Evolutionary conservation across 768 basidiomycete species (phyloP).

Genomic region (Termitomyces sp.): DNA sequence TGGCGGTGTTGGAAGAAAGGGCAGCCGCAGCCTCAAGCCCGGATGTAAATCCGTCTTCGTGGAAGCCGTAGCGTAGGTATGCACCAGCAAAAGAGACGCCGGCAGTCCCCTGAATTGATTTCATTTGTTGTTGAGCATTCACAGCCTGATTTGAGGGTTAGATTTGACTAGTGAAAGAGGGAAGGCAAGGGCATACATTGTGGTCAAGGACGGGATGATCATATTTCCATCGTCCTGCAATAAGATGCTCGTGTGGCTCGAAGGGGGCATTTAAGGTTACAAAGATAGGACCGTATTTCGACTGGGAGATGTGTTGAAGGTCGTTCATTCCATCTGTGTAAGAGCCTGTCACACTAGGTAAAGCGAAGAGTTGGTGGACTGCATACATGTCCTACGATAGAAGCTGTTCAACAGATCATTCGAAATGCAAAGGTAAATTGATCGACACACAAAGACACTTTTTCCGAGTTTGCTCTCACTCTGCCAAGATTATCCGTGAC

Average conservation of each 20-base stretch:
- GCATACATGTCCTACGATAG: conserved; percentile 36
- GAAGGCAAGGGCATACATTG: conserved; percentile 26
- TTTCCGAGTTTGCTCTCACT: conserved; percentile 35
- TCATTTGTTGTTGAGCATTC: conserved; percentile 45
- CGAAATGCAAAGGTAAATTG: background rate
- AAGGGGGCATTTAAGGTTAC: conserved; percentile 73
- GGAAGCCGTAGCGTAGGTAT: conserved; percentile 74
- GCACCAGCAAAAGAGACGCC: conserved; percentile 65
- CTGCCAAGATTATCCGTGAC: conserved; percentile 23
- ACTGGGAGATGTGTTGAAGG: conserved; percentile 58
- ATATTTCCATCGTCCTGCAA: conserved; percentile 51
- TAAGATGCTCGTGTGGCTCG: conserved; percentile 40
- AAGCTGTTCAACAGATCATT: background rate
- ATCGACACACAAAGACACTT: conserved; percentile 52
- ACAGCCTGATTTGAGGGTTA: conserved; percentile 35
- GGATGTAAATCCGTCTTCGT: conserved; percentile 70
- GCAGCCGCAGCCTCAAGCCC: conserved; percentile 31
- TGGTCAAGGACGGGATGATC: conserved; percentile 63
- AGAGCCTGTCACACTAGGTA: background rate
- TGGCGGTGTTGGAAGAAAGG: background rate
- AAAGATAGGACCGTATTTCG: conserved; percentile 53
- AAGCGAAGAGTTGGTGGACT: background rate
- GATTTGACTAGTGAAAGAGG: background rate
- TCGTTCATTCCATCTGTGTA: conserved; percentile 70
- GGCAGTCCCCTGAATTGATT: conserved; percentile 54